Base-by-base conservation (phyloP, 1,284 basidiomycete species). In the Ceraceosorus guamensis region DNA sequence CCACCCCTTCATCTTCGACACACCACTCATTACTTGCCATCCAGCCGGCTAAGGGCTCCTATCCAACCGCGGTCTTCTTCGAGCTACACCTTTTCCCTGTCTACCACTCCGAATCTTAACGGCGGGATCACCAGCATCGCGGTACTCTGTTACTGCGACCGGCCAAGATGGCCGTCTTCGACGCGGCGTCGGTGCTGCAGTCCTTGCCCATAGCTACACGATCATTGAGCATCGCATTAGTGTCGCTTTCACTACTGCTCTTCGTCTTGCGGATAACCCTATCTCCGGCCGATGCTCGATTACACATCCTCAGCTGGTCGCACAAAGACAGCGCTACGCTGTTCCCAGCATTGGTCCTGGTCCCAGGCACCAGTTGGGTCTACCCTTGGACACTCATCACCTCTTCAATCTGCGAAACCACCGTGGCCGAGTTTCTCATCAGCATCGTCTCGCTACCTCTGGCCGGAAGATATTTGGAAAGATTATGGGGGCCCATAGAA, bases 401-500 rank as follows among this genome's bases (percentile, higher is more conserved):
- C 0, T 85, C 89, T 1, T 86, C 84, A 8, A 84, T 93, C 61
- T 87, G 95, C 48, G 93, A 98, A 79, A 83, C 85, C 49, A 86
- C 82, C 57, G 68, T 91, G 56, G 78, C 89, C 63, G 91, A 93
- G 90, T 82, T 96, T 59, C 68, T 87, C 56, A 79, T 87, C 56
- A 86, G 90, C 2, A 78, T 91, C 53, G 76, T 91, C 51, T 82
- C 87, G 45, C 82, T 97, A 10, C 87, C 89, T 37, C 82, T 91
- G 7, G 87, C 87, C 30, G 81, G 91, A 48, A 84, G 88, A 62
- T 97, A 97, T 75, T 81, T 98, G 55, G 93, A 98, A 77, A 82
- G 90, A 48, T 80, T 97, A 60, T 98, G 92, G 91, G 92, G 93
- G 37, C 82, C 85, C 24, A 71, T 85, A 24, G 93, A 97, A 77